Evolutionary conservation across 306 rosid species (phyloP), one percentile per base, ranked within the genome.

Genomic region (Casuarina equisetifolia): DNA sequence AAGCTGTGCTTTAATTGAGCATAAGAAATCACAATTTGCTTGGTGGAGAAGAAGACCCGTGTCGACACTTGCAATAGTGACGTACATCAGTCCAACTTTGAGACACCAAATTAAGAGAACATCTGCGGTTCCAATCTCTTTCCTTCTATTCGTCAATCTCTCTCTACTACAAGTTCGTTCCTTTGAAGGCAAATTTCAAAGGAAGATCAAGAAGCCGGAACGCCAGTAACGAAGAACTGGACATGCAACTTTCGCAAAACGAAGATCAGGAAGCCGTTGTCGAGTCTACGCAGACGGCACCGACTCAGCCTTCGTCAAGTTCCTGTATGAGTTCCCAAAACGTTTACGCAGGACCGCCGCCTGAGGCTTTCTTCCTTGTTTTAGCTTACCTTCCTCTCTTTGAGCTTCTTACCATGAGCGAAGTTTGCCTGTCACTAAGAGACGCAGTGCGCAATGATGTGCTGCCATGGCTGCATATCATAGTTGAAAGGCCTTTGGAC

Each of bases 361-460:
- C 88, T 19, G 88, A 81, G 57, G 91, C 92, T 32, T 15, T 94
- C 73, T 89, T 89, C 74, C 83, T 89, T 3, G 88, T 87, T 20
- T 46, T 90, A 57, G 16, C 86, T 32, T 86, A 89, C 72, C 97
- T 94, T 75, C 87, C 88, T n/a, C 78, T 89, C 3, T 77, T 80
- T 52, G 92, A 92, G 89, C 82, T 92, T 80, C 80, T 92, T n/a
- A 59, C 87, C 82, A 79, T 87, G 84, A 84, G 88, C 64, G 79
- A 76, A 69, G 91, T 88, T 46, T 92, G 97, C 82, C 76, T 12
- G 9, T 82, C 88, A 38, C 83, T 94, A 2, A 85, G 92, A 57
- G 90, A 92, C 61, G 91, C 89, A 38, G 88, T 89, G 53, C 82
- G 81, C 79, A 77, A 79, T 9, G 95, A 94, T 74, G 82, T 91